phyloP scores from a whole-genome alignment of 2,329 filamentous ascomycete species.

The Cytospora paraplurivora region DNA sequence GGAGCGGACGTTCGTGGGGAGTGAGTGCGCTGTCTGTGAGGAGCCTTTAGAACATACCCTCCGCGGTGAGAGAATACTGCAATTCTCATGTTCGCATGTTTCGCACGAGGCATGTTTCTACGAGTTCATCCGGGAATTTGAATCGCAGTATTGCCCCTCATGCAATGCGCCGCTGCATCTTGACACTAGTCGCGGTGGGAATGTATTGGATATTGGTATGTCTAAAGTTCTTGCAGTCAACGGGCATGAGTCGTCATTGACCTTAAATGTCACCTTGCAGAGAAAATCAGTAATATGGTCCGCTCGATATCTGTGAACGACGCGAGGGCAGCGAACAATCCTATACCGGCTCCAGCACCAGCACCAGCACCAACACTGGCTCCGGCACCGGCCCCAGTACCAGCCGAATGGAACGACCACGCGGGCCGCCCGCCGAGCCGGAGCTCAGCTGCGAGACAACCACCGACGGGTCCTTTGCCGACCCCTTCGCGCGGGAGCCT shows the following conservation, averaged over 20 bases:
- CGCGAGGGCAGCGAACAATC: slow-evolving; percentile 52
- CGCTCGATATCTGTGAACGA: slow-evolving; percentile 76
- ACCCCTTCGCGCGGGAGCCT: slow-evolving; percentile 43
- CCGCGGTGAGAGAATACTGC: slow-evolving; percentile 88
- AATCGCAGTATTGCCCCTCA: slow-evolving; percentile 90
- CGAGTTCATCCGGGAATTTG: slow-evolving; percentile 94
- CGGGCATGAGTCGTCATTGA: slow-evolving; percentile 31
- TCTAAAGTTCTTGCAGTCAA: slow-evolving; percentile 3
- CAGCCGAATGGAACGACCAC: slow-evolving; percentile 63
- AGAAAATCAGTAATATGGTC: slow-evolving; percentile 93
- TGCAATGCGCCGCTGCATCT: slow-evolving; percentile 90
- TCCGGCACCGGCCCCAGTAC: slow-evolving; percentile 64
- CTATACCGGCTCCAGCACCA: slow-evolving; percentile 62
- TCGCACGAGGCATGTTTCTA: slow-evolving; percentile 98
- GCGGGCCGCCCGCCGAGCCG: slow-evolving; percentile 57
- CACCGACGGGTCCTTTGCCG: slow-evolving; percentile 20
- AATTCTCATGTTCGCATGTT: slow-evolving; percentile 96
- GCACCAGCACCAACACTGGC: slow-evolving; percentile 59
- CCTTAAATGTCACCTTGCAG: slow-evolving; percentile 51
- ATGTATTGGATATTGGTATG: slow-evolving; percentile 87
- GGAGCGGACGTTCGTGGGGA: slow-evolving; percentile 93
- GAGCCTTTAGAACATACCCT: slow-evolving; percentile 95
- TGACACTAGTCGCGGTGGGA: slow-evolving; percentile 89
- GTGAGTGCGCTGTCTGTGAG: slow-evolving; percentile 93
- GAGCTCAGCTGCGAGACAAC: slow-evolving; percentile 45